Percentiles rank a stretch among this genome's conserved stretches.
Conservation (phyloP, 768 basidiomycete genomes). For the Trametes elegans region DNA sequence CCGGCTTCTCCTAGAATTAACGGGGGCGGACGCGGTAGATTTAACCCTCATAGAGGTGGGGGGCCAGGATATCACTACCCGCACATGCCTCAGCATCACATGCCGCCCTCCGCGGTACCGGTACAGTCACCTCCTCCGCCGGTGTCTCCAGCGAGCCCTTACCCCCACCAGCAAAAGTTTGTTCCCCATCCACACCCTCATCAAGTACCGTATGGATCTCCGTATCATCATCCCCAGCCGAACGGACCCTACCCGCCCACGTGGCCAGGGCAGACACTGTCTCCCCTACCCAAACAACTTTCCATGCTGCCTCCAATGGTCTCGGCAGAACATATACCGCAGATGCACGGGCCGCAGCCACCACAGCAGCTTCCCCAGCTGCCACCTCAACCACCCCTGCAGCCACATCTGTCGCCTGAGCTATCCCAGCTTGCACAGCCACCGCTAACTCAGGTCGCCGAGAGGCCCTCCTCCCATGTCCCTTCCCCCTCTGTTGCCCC, state of each 20-base stretch:
- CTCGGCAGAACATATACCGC: conserved; percentile 6
- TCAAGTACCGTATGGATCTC: conserved; percentile 29
- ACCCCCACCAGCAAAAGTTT: conserved; percentile 33
- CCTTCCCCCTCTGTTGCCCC: background rate
- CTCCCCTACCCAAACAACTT: conserved; percentile 64
- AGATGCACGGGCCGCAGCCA: conserved; percentile 6
- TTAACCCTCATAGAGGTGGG: conserved; percentile 36
- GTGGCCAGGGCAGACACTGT: conserved; percentile 50
- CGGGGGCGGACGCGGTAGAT: conserved; percentile 34
- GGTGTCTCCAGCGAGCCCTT: conserved; percentile 29
- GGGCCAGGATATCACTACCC: conserved; percentile 39
- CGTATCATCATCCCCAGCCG: conserved; percentile 28
- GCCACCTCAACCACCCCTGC: conserved; percentile 1
- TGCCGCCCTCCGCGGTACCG: conserved; percentile 24
- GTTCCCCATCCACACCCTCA: conserved; percentile 26
- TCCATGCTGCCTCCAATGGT: conserved; percentile 36
- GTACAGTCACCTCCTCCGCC: conserved; percentile 27
- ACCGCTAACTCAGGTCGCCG: background rate
- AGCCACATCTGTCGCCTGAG: conserved; percentile 2
- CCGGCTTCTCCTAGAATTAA: conserved; percentile 38
- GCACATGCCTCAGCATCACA: conserved; percentile 33
- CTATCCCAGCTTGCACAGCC: background rate
- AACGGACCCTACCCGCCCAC: conserved; percentile 37
- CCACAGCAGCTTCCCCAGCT: conserved; percentile 5
- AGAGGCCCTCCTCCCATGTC: background rate